Evolutionary conservation across 2,329 filamentous ascomycete genomes (phyloP), one percentile per base, ranked within the genome.

Genomic region (Cercospora citrullina): DNA sequence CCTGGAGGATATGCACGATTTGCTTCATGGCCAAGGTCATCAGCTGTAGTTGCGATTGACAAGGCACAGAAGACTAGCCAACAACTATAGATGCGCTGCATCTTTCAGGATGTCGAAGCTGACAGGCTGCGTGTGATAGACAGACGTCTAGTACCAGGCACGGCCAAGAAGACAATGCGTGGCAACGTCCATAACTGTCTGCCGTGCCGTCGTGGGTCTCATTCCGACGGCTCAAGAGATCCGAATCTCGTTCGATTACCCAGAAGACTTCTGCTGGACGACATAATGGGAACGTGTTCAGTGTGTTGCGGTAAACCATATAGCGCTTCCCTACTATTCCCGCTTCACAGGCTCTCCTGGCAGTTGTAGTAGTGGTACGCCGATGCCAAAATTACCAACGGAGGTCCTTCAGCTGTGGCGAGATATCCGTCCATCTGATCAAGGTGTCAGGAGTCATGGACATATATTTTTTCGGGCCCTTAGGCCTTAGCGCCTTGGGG

Each of bases 121-220:
- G 33, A 39, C 14, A 16, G 14, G 14, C 33, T 16, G 33, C 14
- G 14, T 14, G 33, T 14, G 4, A 39, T 39, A 6, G 33, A 39
- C 33, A 6, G 33, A 39, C 33, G 33, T 39, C 14, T 39, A 39
- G 33, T 39, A 39, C 33, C 33, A 39, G 33, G 6, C 33, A 39
- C 1, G 28, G 31, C 16, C 12, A 21, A 59, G 57, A 21, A 5
- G 31, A 36, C n/a, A 60, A 21, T 5, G 4, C 7, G 28, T 30
- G 18, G 21, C 23, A 16, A 14, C 58, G n/a, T 18, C 39, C 59
- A 30, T 42, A 45, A 16, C 59, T 61, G n/a, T n/a, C 21, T 61
- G 59, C 59, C 59, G 59, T 26, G n/a, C 39, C 59, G 18, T 42
- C 59, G 59, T 45, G 59, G 21, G 59, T 30, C 59, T 45, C 59